A percentile compares a stretch with the other conserved stretches of the same genome.
phyloP scores from a whole-genome alignment of 371 early-diverging fungal genomes.

The Zopfochytrium polystomum region DNA sequence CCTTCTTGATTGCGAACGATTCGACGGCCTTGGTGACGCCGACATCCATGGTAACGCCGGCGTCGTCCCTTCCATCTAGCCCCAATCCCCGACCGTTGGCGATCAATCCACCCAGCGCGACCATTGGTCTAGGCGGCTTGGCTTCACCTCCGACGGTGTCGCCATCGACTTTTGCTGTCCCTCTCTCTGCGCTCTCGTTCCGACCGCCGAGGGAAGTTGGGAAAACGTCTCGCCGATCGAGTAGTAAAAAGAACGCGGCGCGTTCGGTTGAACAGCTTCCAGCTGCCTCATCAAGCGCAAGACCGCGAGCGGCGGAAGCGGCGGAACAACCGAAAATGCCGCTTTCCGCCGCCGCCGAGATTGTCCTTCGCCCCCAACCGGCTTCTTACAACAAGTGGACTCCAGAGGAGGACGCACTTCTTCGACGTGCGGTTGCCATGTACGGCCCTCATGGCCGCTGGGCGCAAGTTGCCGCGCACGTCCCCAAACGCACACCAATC shows the following conservation, averaged over 20 bases:
- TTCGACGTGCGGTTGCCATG: constrained; percentile 22
- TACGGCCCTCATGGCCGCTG: constrained; percentile 46
- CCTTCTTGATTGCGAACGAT: no score
- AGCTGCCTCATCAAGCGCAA: no score
- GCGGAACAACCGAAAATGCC: no score
- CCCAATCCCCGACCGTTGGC: neutral
- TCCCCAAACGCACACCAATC: constrained; percentile 64
- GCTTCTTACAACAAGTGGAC: constrained; percentile 34
- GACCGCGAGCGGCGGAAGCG: neutral
- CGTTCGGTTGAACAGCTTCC: no score
- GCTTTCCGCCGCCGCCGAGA: neutral
- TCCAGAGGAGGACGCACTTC: constrained; percentile 26
- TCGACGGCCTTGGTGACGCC: neutral
- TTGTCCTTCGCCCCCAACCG: neutral
- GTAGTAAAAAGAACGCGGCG: no score
- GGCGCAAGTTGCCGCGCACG: constrained; percentile 60
- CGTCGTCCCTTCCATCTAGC: neutral
- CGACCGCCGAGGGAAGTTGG: no score
- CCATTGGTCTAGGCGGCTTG: no score
- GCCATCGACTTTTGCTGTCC: no score
- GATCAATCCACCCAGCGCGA: no score
- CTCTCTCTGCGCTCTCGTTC: no score
- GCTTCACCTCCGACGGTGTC: no score
- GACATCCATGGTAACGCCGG: neutral
- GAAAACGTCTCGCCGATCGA: no score